Conservation (phyloP, 805 yeast genomes). For the Saccharomyces cerevisiae region DNA sequence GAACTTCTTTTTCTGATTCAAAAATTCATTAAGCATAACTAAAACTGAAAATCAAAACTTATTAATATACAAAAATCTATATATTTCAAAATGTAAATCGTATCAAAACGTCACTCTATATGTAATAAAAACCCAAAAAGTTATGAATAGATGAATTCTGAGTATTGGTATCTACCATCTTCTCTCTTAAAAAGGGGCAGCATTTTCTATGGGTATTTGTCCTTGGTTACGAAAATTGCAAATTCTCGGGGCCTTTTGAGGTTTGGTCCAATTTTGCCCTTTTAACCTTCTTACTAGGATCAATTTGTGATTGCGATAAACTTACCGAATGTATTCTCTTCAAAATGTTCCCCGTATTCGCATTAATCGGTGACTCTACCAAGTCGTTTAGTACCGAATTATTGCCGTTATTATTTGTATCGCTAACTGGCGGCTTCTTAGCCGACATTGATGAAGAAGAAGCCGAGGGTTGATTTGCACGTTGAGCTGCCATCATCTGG, state of each 20-base stretch:
- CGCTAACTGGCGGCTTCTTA: not conserved
- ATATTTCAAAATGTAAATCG: not conserved
- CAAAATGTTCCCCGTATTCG: conserved; percentile 6
- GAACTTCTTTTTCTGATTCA: not conserved
- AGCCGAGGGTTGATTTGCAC: conserved; percentile 7
- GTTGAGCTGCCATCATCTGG: conserved; percentile 16
- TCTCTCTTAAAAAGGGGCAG: not conserved
- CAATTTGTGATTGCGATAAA: conserved; percentile 20
- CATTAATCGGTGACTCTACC: not conserved
- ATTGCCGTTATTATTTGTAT: not conserved
- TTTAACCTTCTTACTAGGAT: conserved; percentile 23
- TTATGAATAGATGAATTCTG: not conserved
- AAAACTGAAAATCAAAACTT: not conserved
- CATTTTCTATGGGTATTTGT: not conserved
- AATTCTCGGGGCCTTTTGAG: conserved; percentile 10
- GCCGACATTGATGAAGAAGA: conserved; percentile 2
- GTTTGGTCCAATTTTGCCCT: conserved; percentile 28
- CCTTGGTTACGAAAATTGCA: conserved; percentile 13
- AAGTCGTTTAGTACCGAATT: not conserved
- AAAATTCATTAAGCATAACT: not conserved
- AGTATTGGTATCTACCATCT: not conserved
- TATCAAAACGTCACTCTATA: not conserved
- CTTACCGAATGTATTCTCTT: conserved; percentile 23
- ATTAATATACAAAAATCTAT: not conserved
- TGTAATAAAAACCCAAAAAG: not conserved